These are phyloP conservation scores for Asterella californica DNA, from an alignment of 225 moss, liverwort and hornwort species.

Conservation along the genomic window DNA sequence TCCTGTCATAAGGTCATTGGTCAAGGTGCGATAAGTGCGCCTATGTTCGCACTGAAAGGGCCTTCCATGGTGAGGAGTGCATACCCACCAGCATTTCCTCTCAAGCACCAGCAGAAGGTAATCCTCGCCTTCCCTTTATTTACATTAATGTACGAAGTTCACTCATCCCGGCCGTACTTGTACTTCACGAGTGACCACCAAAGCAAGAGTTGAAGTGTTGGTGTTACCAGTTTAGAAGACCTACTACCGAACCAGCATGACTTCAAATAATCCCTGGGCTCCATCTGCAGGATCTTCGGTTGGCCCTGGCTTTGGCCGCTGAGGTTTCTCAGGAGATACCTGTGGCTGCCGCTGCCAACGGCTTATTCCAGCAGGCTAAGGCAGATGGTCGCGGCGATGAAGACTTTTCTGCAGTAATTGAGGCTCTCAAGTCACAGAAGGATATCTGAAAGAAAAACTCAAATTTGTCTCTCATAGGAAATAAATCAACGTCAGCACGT, in stretches of 20 bases:
- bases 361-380: slow-evolving; percentile 59
- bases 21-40: slow-evolving; percentile 68
- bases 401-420: slow-evolving; percentile 90
- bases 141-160: no score
- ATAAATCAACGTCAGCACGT: no score
- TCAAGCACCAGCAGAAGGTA: slow-evolving; percentile 97
- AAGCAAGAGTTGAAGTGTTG: not conserved
- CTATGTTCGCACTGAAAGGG: slow-evolving; percentile 89
- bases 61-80: slow-evolving; percentile 65
- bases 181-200: not conserved
- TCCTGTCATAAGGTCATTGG: slow-evolving; percentile 56
- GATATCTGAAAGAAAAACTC: not conserved
- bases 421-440: slow-evolving; percentile 57
- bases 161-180: not conserved
- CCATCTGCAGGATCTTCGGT: slow-evolving; percentile 72
- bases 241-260: no score
- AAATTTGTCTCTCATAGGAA: not conserved
- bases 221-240: not conserved
- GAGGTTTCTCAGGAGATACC: slow-evolving; percentile 65
- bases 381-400: slow-evolving; percentile 63
- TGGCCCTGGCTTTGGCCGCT: slow-evolving; percentile 68
- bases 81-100: slow-evolving; percentile 77
- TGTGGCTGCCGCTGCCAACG: slow-evolving; percentile 70
- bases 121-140: not conserved
- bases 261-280: not conserved